phyloP scores from a whole-genome alignment of 805 yeast genomes.

The Cyberlindnera nakhonratchasimensis region DNA sequence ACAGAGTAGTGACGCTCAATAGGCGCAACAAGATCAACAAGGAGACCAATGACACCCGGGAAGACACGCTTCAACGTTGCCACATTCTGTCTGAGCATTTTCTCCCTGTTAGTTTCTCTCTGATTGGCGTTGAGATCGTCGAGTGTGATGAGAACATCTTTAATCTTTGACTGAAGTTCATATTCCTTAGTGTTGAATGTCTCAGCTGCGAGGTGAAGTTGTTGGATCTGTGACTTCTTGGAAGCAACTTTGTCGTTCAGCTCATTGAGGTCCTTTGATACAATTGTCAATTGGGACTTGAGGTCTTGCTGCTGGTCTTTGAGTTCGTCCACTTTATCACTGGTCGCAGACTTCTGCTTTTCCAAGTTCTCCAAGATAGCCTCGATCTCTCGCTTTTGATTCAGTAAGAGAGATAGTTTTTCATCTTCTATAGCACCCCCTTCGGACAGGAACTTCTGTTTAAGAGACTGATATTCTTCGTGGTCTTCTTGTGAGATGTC shows the following conservation, averaged over 20 bases:
- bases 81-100: constrained; percentile 68
- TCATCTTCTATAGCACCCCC: constrained; percentile 60
- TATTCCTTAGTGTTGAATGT: constrained; percentile 45
- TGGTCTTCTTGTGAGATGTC: constrained; percentile 49
- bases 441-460: constrained; percentile 51
- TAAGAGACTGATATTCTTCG: constrained; percentile 53
- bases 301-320: constrained; percentile 32
- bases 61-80: constrained; percentile 64
- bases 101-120: constrained; percentile 71
- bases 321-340: constrained; percentile 34
- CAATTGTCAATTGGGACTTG: constrained; percentile 22
- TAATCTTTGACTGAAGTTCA: constrained; percentile 60
- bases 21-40: constrained; percentile 78
- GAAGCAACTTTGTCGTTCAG: constrained; percentile 35
- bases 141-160: constrained; percentile 54
- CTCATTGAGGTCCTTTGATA: constrained; percentile 27
- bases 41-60: constrained; percentile 82
- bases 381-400: constrained; percentile 43
- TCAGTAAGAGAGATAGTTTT: constrained; percentile 37
- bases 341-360: constrained; percentile 35
- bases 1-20: constrained; percentile 64
- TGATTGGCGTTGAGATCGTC: constrained; percentile 74
- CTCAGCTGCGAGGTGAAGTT: constrained; percentile 37
- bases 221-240: constrained; percentile 40
- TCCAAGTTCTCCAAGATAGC: constrained; percentile 37